phyloP scores from a whole-genome alignment of 805 yeast genomes.

The Blastobotrys muscicola region DNA sequence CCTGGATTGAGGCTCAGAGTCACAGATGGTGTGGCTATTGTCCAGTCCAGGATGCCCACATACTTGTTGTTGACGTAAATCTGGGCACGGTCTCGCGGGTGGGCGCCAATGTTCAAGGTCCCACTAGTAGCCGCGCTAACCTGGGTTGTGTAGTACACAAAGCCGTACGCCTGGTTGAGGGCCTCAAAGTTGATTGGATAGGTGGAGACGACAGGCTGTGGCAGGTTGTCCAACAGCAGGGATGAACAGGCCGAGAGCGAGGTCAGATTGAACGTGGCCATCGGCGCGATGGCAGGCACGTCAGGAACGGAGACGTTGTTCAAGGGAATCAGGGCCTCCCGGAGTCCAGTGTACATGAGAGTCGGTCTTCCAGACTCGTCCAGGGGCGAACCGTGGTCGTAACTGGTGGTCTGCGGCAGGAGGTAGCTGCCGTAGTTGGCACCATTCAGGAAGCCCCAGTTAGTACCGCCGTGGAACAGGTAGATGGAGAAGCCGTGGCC shows the following conservation, averaged over 20 bases:
- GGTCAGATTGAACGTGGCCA: not conserved
- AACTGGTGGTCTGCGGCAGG: not conserved
- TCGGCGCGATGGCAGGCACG: not conserved
- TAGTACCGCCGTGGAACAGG: conserved; percentile 4
- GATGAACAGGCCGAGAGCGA: not conserved
- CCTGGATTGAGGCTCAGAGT: not conserved
- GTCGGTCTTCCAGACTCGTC: conserved; percentile 4
- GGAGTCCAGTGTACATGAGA: not conserved
- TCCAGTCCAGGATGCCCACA: conserved; percentile 1
- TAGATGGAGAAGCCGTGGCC: conserved; percentile 1
- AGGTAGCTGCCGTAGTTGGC: not conserved
- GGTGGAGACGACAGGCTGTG: not conserved
- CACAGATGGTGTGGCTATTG: too few relatives aligned
- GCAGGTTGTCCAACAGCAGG: conserved; percentile 1
- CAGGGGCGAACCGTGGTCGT: conserved; percentile 5
- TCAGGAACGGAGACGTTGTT: not conserved
- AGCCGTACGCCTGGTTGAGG: conserved; percentile 1
- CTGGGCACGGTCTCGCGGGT: conserved; percentile 3
- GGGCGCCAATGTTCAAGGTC: not conserved
- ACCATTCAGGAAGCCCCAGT: conserved; percentile 5
- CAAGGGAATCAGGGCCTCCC: conserved; percentile 1
- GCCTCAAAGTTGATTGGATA: conserved; percentile 3
- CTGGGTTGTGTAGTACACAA: not conserved
- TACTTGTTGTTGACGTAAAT: conserved; percentile 3
- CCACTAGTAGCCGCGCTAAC: not conserved